Evolutionary conservation across 2,329 filamentous ascomycete genomes (phyloP).

Genomic region (Colletotrichum musicola): DNA sequence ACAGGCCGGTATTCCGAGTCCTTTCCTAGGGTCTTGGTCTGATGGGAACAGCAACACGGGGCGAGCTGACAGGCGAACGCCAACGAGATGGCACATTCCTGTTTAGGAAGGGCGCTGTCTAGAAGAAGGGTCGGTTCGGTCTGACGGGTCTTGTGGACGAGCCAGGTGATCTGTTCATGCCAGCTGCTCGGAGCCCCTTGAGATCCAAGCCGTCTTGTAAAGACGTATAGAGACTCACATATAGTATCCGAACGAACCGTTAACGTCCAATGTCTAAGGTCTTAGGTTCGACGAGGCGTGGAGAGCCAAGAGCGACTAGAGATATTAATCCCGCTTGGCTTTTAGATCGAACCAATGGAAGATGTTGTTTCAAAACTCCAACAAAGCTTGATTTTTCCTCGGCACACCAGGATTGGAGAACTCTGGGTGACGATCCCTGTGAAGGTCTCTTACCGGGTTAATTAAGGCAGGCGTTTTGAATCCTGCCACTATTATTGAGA

Average conservation of each 20-base stretch:
- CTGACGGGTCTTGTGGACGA: too few relatives aligned
- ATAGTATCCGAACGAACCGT: background rate
- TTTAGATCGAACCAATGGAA: conserved; percentile 12
- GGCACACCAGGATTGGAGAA: conserved; percentile 1
- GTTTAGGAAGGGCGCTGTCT: conserved; percentile 1
- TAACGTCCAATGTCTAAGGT: background rate
- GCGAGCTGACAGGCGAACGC: background rate
- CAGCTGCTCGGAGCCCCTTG: too few relatives aligned
- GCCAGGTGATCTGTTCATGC: too few relatives aligned
- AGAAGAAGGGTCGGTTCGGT: too few relatives aligned
- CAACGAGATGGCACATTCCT: conserved; percentile 11
- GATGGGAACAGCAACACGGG: background rate
- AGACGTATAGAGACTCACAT: too few relatives aligned
- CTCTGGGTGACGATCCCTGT: background rate
- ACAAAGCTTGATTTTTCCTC: conserved; percentile 33
- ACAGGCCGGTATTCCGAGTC: conserved; percentile 3
- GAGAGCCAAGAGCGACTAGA: conserved; percentile 14
- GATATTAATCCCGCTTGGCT: conserved; percentile 11
- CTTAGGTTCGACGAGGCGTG: background rate
- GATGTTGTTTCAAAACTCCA: background rate
- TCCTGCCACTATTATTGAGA: too few relatives aligned
- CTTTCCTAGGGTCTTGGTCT: background rate
- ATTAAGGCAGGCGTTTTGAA: too few relatives aligned
- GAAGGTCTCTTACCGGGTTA: background rate
- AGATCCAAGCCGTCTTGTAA: too few relatives aligned